Evolutionary conservation across 1,284 basidiomycete species (phyloP).

Genomic region (Volvariella volvacea): DNA sequence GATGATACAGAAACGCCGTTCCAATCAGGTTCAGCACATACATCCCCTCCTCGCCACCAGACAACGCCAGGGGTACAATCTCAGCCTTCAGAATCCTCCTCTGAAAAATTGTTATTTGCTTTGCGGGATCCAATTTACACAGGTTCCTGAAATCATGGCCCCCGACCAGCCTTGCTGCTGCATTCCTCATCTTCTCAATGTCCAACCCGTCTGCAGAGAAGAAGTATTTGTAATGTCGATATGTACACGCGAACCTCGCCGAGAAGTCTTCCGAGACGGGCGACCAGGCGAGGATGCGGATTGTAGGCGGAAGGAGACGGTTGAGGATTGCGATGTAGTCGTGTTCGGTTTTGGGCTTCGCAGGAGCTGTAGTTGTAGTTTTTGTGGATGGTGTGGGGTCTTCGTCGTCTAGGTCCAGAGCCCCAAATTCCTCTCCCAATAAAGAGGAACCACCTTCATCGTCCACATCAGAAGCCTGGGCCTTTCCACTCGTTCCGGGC

Average conservation of each 20-base stretch:
- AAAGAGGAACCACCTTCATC: slow-evolving; percentile 3
- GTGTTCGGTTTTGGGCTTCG: slow-evolving; percentile 45
- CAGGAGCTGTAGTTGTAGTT: slow-evolving; percentile 18
- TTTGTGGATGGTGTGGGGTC: slow-evolving; percentile 16
- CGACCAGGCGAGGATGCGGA: slow-evolving; percentile 94
- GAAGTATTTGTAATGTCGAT: slow-evolving; percentile 97
- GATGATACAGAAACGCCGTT: slow-evolving; percentile 92
- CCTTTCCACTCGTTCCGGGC: slow-evolving; percentile 5
- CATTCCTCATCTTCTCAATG: slow-evolving; percentile 72
- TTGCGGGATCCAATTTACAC: slow-evolving; percentile 91
- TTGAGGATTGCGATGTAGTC: slow-evolving; percentile 84
- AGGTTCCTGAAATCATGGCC: slow-evolving; percentile 96
- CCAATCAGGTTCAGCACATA: slow-evolving; percentile 87
- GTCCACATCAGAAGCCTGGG: slow-evolving; percentile 5
- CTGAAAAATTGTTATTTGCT: slow-evolving; percentile 82
- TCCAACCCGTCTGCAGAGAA: slow-evolving; percentile 67
- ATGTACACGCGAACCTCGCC: slow-evolving; percentile 82
- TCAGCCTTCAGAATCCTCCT: slow-evolving; percentile 62
- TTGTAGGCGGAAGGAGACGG: slow-evolving; percentile 82
- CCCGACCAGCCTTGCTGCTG: slow-evolving; percentile 70
- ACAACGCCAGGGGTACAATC: slow-evolving; percentile 38
- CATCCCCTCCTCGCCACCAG: slow-evolving; percentile 24
- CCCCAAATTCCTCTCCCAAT: slow-evolving; percentile 24
- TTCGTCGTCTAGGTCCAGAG: slow-evolving; percentile 21
- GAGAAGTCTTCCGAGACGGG: slow-evolving; percentile 81